Percentiles rank a stretch among this genome's conserved stretches.
Conservation (phyloP, 768 basidiomycete genomes). For the Mycena crocata region DNA sequence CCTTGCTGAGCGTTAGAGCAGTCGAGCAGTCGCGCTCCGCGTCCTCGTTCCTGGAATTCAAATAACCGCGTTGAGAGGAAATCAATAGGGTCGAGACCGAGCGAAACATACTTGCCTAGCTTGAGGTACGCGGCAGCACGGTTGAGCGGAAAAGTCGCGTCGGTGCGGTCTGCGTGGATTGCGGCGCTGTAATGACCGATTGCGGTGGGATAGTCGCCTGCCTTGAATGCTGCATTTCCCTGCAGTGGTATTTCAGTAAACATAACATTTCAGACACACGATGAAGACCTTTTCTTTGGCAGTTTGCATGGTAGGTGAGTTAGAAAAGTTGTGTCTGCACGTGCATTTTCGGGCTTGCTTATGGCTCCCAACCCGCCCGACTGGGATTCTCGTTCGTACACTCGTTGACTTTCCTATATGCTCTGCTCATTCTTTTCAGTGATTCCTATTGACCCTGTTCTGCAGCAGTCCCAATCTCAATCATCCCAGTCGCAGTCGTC, state of each 20-base stretch:
- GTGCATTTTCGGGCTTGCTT: neutral
- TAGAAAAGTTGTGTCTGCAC: neutral
- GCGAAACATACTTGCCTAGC: slow-evolving; percentile 86
- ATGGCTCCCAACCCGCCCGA: slow-evolving; percentile 12
- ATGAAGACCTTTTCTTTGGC: slow-evolving; percentile 44
- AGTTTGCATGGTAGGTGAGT: slow-evolving; percentile 40
- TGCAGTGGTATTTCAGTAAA: slow-evolving; percentile 45
- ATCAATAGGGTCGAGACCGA: slow-evolving; percentile 1
- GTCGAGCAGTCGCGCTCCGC: slow-evolving; percentile 84
- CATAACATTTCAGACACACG: neutral
- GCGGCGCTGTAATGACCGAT: slow-evolving; percentile 91
- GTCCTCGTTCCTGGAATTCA: slow-evolving; percentile 71
- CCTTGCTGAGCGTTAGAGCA: slow-evolving; percentile 63
- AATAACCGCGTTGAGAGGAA: slow-evolving; percentile 29
- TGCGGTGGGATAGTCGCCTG: slow-evolving; percentile 79
- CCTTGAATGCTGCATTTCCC: slow-evolving; percentile 92
- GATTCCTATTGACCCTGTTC: slow-evolving; percentile 32
- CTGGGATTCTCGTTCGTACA: slow-evolving; percentile 24
- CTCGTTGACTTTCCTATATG: neutral
- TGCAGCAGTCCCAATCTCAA: slow-evolving; percentile 23
- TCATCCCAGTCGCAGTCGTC: neutral
- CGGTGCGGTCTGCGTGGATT: slow-evolving; percentile 73
- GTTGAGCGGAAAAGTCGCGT: slow-evolving; percentile 87
- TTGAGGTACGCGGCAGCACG: slow-evolving; percentile 94
- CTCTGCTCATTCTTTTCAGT: slow-evolving; percentile 10